Base-by-base conservation (phyloP, 1,284 basidiomycete species). In the Naganishia sp. region DNA sequence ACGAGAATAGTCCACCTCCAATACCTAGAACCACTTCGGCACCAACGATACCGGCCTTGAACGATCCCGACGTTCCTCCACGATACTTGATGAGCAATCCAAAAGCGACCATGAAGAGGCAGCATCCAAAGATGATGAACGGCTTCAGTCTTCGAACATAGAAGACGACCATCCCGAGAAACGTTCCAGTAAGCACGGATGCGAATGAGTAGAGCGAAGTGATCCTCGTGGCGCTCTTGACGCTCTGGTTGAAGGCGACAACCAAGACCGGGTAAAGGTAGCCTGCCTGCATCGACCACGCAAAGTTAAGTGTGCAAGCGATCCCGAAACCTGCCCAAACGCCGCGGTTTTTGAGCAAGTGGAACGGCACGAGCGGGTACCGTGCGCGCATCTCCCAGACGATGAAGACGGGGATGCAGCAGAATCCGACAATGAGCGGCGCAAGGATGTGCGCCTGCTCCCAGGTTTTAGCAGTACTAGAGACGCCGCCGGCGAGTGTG, bases 41-140 rank as follows among this genome's bases (percentile, higher is more conserved):
- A 9, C 74, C 81, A 57, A 81, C 73, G 25, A 82, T 70, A 44
- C 78, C 78, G 0, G 73, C 70, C 50, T 76, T 72, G 33, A 72
- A 72, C 31, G 57, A 60, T 1, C 54, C 61, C 0, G 71, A 71
- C 60, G 68, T 68, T 15, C 75, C 77, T 23, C 79, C 79, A 43
- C 81, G 76, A 75, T 70, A 82, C 44, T 75, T 75, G 65, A 81
- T 77, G 39, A 83, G 72, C 1, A 82, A 70, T 18, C 81, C 81
- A 64, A 81, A 80, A 1, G 76, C 72, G 52, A 76, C 66, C 33
- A 75, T 66, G 54, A 75, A 74, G 23, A 75, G 63, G 36, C 67
- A 57, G 4, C 70, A 71, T 21, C 74, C 77, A 54, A 72, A 66
- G 42, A 81, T 73, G 68, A 78, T 75, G 70, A 81, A 78, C 45